phyloP scores from a whole-genome alignment of 148 eudicot genomes.

The Dysphania ambrosioides region DNA sequence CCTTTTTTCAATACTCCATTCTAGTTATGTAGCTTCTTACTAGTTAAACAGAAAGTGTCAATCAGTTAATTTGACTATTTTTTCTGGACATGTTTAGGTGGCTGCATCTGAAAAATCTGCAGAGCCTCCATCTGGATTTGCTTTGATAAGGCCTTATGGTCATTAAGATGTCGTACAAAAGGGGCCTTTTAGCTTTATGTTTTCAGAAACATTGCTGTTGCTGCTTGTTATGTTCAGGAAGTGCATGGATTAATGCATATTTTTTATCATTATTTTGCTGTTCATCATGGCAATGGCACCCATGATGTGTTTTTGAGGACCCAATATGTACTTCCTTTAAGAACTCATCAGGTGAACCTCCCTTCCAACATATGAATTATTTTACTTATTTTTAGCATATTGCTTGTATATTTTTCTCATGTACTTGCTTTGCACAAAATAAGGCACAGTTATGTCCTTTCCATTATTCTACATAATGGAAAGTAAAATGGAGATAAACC shows the following conservation, averaged over 20 bases:
- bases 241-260: conserved; percentile 80
- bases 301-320: conserved; percentile 86
- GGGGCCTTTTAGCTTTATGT: conserved; percentile 98
- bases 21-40: neutral
- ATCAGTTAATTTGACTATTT: conserved; percentile 22
- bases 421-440: neutral
- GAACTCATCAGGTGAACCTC: conserved; percentile 75
- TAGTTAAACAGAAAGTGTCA: neutral
- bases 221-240: conserved; percentile 88
- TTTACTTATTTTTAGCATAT: neutral
- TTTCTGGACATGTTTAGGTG: conserved; percentile 52
- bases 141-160: conserved; percentile 90
- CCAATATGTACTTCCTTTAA: conserved; percentile 89
- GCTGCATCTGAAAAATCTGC: conserved; percentile 52
- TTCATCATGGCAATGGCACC: conserved; percentile 98
- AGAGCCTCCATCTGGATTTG: conserved; percentile 79
- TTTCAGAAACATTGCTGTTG: conserved; percentile 89
- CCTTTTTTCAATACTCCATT: neutral
- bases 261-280: conserved; percentile 87
- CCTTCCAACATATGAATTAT: neutral
- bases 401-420: neutral
- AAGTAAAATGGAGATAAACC: neutral
- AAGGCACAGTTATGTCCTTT: neutral
- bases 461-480: neutral
- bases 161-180: conserved; percentile 94